Evolutionary conservation across 164 flowering plant species (phyloP).

Genomic region (Vitis labrusca): DNA sequence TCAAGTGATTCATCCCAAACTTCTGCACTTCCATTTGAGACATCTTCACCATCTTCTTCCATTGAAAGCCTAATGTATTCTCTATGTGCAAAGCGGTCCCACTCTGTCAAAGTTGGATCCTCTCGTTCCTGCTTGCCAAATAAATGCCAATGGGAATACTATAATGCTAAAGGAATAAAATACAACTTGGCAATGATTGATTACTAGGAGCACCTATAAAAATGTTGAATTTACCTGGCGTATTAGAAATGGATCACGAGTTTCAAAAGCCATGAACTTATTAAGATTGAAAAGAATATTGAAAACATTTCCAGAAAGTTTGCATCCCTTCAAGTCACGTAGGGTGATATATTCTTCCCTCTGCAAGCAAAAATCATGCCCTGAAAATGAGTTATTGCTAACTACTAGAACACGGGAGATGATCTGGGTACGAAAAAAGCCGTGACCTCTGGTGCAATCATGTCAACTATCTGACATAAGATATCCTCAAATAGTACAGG

Average conservation of each 20-base stretch:
- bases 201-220: no score
- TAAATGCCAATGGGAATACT: neutral
- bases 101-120: constrained; percentile 83
- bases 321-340: constrained; percentile 67
- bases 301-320: constrained; percentile 78
- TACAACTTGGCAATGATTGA: no score
- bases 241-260: constrained; percentile 86
- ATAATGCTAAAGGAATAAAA: no score
- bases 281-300: constrained; percentile 87
- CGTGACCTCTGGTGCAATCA: constrained; percentile 83
- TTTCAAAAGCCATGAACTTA: constrained; percentile 90
- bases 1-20: constrained; percentile 94
- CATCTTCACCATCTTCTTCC: constrained; percentile 95
- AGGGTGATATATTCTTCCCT: constrained; percentile 55
- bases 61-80: constrained; percentile 89
- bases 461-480: constrained; percentile 93
- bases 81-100: constrained; percentile 94
- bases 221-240: constrained; percentile 58
- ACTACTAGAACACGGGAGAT: no score
- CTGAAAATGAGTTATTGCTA: no score
- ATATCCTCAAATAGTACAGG: constrained; percentile 97
- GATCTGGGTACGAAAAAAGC: neutral
- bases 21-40: constrained; percentile 89
- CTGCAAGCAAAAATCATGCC: constrained; percentile 37
- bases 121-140: constrained; percentile 68